Evolutionary conservation across 2,329 filamentous ascomycete species (phyloP).

Genomic region (Xylaria sp.): DNA sequence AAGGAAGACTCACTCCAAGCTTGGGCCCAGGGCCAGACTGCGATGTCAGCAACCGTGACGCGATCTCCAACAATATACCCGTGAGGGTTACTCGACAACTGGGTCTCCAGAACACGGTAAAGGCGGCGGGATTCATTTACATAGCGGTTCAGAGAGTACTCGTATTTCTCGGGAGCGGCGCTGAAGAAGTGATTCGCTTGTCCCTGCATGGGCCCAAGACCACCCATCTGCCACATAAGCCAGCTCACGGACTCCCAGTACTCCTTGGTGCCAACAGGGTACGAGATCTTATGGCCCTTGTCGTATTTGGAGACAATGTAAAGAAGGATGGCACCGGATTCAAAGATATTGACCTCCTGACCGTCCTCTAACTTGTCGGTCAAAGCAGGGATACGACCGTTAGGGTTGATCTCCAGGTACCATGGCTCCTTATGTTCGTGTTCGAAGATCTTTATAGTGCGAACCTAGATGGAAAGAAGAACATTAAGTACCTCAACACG

Average conservation of each 20-base stretch:
- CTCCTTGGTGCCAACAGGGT: constrained; percentile 46
- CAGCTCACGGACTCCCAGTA: constrained; percentile 43
- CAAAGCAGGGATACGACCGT: constrained; percentile 85
- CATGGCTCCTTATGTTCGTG: constrained; percentile 60
- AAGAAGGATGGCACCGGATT: constrained; percentile 80
- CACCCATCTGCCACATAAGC: constrained; percentile 29
- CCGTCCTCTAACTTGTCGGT: constrained; percentile 78
- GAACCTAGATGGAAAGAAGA: background rate
- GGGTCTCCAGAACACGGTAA: constrained; percentile 76
- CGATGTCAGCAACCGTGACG: constrained; percentile 77
- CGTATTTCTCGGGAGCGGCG: constrained; percentile 66
- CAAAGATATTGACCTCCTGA: constrained; percentile 74
- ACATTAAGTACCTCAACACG: no score
- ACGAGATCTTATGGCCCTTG: constrained; percentile 78
- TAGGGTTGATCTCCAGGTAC: constrained; percentile 90
- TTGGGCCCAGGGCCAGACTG: constrained; percentile 72
- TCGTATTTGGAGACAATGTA: constrained; percentile 84
- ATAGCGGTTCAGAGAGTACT: constrained; percentile 82
- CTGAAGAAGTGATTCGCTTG: constrained; percentile 26
- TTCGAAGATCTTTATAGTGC: constrained; percentile 9
- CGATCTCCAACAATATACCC: constrained; percentile 69
- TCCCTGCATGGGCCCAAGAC: constrained; percentile 14
- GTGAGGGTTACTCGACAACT: constrained; percentile 61
- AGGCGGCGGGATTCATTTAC: constrained; percentile 81
- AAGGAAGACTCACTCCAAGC: constrained; percentile 13